These are phyloP conservation scores for Nigrospora sphaerica DNA, from an alignment of 2,329 filamentous ascomycete genomes.

Conservation along the genomic window DNA sequence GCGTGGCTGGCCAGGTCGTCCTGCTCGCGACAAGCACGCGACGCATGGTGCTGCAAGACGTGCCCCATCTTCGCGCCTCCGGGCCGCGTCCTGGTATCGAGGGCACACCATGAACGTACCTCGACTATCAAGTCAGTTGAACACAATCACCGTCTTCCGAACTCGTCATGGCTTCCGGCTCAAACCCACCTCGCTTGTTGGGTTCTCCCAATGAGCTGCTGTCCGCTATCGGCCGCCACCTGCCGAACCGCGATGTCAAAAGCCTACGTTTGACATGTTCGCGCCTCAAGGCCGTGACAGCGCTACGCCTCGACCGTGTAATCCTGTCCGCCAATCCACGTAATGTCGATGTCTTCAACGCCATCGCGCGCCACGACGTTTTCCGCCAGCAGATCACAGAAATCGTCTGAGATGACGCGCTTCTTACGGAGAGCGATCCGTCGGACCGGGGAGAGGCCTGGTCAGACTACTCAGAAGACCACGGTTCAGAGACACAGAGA, in stretches of 20 bases:
- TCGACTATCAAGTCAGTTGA: too few relatives aligned
- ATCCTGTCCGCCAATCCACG: constrained; percentile 31
- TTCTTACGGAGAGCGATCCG: not conserved
- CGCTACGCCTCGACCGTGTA: constrained; percentile 23
- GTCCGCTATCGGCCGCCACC: constrained; percentile 2
- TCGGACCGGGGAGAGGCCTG: not conserved
- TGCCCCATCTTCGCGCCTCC: too few relatives aligned
- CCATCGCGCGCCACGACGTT: constrained; percentile 25
- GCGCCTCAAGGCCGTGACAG: constrained; percentile 5
- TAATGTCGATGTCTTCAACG: constrained; percentile 27
- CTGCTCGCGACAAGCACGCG: too few relatives aligned
- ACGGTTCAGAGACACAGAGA: not conserved
- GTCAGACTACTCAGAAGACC: not conserved
- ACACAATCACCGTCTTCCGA: too few relatives aligned
- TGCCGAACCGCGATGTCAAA: constrained; percentile 19
- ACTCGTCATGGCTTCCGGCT: too few relatives aligned
- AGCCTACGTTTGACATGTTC: constrained; percentile 16
- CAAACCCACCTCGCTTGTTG: not conserved
- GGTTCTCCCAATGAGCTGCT: constrained; percentile 3
- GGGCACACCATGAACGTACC: too few relatives aligned
- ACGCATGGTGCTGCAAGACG: too few relatives aligned
- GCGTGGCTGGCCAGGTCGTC: too few relatives aligned
- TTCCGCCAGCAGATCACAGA: constrained; percentile 24
- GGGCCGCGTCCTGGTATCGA: too few relatives aligned
- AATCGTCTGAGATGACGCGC: constrained; percentile 30